A percentile compares a stretch with the other conserved stretches of the same genome.
Conservation (phyloP, 257 asterid species). For the Fraxinus excelsior region DNA sequence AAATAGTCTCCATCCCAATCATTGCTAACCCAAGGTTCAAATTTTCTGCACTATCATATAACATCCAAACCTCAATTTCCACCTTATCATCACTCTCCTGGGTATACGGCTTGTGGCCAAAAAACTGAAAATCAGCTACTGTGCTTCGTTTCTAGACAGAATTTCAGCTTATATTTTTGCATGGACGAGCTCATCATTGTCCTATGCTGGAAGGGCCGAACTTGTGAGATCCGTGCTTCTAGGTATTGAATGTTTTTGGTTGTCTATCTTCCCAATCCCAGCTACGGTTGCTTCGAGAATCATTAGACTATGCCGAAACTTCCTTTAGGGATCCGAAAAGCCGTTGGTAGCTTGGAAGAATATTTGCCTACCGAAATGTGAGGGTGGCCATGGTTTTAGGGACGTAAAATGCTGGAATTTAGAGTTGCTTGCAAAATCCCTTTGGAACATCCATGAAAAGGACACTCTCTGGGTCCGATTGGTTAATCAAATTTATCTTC, state of each 20-base stretch:
- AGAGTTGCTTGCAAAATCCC: background rate
- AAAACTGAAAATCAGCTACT: too few relatives aligned
- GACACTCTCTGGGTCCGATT: background rate
- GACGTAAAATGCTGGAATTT: background rate
- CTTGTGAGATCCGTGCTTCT: too few relatives aligned
- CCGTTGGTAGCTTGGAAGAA: background rate
- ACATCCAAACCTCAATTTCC: conserved; percentile 31
- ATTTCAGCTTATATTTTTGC: too few relatives aligned
- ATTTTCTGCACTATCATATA: conserved; percentile 10
- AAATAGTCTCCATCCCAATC: conserved; percentile 22
- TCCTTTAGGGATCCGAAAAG: too few relatives aligned
- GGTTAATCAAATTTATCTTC: background rate
- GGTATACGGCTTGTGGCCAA: too few relatives aligned
- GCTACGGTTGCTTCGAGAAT: too few relatives aligned
- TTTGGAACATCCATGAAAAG: background rate
- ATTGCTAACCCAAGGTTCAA: conserved; percentile 39
- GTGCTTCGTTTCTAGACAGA: too few relatives aligned
- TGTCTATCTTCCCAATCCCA: too few relatives aligned
- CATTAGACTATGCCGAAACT: too few relatives aligned
- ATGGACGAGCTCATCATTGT: too few relatives aligned
- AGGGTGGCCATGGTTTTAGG: background rate
- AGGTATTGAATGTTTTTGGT: too few relatives aligned
- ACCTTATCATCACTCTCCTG: conserved; percentile 49
- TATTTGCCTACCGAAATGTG: background rate
- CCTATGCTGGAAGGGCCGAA: too few relatives aligned